Evolutionary conservation across 2,329 filamentous ascomycete genomes (phyloP), one percentile per base, ranked within the genome.

Genomic region (Penicillium sp.): DNA sequence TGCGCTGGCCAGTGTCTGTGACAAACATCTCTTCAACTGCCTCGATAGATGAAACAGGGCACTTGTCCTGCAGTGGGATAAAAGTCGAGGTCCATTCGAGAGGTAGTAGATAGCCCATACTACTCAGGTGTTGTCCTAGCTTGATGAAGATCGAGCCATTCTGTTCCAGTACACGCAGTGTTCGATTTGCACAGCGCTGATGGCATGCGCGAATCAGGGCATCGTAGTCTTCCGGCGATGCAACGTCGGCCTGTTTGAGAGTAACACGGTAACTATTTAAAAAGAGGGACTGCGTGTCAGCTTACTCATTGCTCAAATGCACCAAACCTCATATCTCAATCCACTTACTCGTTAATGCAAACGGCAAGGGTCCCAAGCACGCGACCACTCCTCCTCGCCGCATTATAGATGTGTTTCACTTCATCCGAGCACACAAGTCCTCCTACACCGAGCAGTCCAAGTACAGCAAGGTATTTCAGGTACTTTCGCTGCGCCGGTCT

Each of bases 111-210:
- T 97, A 97, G 64, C 93, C 94, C 86, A 97, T 88, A 55, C 89
- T 91, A 68, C 89, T 95, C 70, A 98, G 70, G 71, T 98, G 93
- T 63, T 98, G 93, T 6, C 93, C 93, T 35, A 98, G 75, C 71
- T 98, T 98, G 67, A 98, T 97, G 61, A 97, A 98, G 54, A 98
- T 95, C 27, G 91, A 95, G 26, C 94, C 93, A 68, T 96, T 97
- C 76, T 88, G 89, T 76, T 98, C 93, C 55, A 97, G 73, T 1
- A 94, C 90, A 48, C 78, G 80, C 37, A 97, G 74, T 1, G 93
- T 96, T 52, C 93, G 82, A 61, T 89, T 80, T 28, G 93, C 93
- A 72, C 93, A 98, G 68, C 93, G 81, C 66, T 94, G 86, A 70
- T 98, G 93, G 65, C 93, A 97, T 54, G 84, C 83, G 58, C 82